A percentile compares a stretch with the other conserved stretches of the same genome.
These are phyloP conservation scores for Globisporangium okanoganense DNA, from an alignment of 352 stramenopile genomes.

Conservation along the genomic window DNA sequence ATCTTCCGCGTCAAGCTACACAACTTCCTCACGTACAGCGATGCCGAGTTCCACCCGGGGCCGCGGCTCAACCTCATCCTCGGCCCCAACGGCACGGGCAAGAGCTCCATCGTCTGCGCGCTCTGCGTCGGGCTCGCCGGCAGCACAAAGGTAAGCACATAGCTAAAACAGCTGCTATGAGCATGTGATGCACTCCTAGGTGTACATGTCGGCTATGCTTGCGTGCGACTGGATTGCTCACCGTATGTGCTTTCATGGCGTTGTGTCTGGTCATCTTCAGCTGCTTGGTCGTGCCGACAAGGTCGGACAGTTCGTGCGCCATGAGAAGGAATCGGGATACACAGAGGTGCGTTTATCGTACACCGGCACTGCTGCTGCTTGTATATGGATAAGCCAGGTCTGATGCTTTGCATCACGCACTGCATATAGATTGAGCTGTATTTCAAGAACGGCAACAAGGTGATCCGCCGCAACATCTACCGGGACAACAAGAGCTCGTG, in stretches of 20 bases:
- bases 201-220: not conserved
- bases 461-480: constrained; percentile 92
- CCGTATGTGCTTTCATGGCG: not conserved
- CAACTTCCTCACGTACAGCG: constrained; percentile 94
- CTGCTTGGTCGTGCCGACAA: constrained; percentile 94
- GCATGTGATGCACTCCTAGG: not conserved
- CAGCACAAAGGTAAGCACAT: constrained; percentile 74
- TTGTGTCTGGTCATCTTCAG: constrained; percentile 20
- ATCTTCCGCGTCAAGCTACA: constrained; percentile 91
- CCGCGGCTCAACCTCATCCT: constrained; percentile 97
- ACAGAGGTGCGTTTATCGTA: constrained; percentile 41
- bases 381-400: not conserved
- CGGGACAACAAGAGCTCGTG: constrained; percentile 84
- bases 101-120: constrained; percentile 95
- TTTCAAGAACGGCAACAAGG: constrained; percentile 63
- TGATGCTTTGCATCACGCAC: not conserved
- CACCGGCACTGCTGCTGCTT: not conserved
- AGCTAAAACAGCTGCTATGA: not conserved
- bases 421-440: constrained; percentile 93
- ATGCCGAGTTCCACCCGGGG: constrained; percentile 88
- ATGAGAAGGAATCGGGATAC: constrained; percentile 82
- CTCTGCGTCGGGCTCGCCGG: constrained; percentile 96
- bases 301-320: constrained; percentile 88
- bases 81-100: constrained; percentile 96
- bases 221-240: not conserved